Percentiles rank a stretch among this genome's conserved stretches.
These are phyloP conservation scores for Botrytis deweyae DNA, from an alignment of 2,329 filamentous ascomycete genomes.

Conservation along the genomic window DNA sequence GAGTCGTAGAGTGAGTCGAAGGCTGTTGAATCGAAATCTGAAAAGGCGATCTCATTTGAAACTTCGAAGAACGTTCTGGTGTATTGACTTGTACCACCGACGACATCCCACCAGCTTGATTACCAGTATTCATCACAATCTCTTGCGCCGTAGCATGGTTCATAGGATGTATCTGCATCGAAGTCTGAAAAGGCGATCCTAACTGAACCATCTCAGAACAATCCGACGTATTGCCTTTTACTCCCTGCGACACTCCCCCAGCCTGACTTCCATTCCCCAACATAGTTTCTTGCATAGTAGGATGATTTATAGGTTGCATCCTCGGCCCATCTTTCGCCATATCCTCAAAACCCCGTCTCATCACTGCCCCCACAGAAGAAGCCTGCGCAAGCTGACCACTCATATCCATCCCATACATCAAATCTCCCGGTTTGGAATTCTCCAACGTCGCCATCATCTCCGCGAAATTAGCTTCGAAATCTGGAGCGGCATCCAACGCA, in stretches of 20 bases:
- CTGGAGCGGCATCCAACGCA: background rate
- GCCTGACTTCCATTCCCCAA: background rate
- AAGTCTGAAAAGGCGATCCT: background rate
- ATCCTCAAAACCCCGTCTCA: background rate
- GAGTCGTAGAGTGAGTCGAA: background rate
- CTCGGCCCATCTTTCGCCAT: background rate
- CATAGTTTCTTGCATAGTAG: background rate
- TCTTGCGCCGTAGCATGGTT: background rate
- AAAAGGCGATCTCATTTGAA: background rate
- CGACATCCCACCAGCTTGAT: background rate
- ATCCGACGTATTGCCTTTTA: no score
- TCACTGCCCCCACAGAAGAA: background rate
- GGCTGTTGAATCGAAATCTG: background rate
- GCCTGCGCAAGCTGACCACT: background rate
- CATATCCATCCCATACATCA: no score
- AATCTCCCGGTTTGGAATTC: background rate
- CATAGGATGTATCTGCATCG: background rate
- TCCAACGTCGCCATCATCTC: slow-evolving; percentile 1
- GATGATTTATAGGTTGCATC: background rate
- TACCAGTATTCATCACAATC: background rate
- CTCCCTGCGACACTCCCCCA: no score
- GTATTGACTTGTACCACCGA: background rate
- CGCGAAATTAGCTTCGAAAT: background rate
- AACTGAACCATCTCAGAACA: no score
- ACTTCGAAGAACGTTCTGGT: background rate